A percentile compares a stretch with the other conserved stretches of the same genome.
Conservation (phyloP, 2,329 filamentous ascomycete species). For the Didymosphaeria variabile region DNA sequence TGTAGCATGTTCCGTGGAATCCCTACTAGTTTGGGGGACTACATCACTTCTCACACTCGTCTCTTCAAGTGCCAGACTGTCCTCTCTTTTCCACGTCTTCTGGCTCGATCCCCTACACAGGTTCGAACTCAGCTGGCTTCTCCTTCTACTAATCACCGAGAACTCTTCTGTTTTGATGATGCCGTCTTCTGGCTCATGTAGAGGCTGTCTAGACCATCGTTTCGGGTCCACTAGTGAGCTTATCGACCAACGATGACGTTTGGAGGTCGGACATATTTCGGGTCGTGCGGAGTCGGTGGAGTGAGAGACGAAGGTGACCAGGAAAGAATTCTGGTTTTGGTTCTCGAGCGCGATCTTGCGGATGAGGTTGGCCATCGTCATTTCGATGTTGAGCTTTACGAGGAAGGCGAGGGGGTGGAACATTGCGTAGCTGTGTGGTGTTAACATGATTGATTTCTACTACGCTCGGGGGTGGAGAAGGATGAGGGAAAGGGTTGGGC, state of each 20-base stretch:
- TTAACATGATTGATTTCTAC: neutral
- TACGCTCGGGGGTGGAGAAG: neutral
- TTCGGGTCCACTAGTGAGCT: neutral
- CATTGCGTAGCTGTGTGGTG: constrained; percentile 53
- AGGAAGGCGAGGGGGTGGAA: constrained; percentile 61
- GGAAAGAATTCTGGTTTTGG: neutral
- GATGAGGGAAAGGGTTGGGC: constrained; percentile 1
- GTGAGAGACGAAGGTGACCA: neutral
- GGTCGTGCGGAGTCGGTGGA: neutral
- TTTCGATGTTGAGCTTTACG: constrained; percentile 61
- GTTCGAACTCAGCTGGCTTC: neutral
- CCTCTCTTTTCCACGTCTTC: neutral
- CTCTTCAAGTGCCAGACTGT: neutral
- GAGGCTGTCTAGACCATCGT: neutral
- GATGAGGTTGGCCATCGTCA: constrained; percentile 62
- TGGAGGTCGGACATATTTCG: neutral
- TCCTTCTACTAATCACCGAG: neutral
- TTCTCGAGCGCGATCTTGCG: neutral
- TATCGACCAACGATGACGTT: neutral
- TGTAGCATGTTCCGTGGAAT: neutral
- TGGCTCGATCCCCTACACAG: neutral
- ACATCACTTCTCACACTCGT: neutral
- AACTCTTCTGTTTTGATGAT: constrained; percentile 4
- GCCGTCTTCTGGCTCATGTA: neutral
- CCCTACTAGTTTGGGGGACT: neutral